These are phyloP conservation scores for Lactarius hatsudake DNA, from an alignment of 768 basidiomycete species.

Conservation along the genomic window DNA sequence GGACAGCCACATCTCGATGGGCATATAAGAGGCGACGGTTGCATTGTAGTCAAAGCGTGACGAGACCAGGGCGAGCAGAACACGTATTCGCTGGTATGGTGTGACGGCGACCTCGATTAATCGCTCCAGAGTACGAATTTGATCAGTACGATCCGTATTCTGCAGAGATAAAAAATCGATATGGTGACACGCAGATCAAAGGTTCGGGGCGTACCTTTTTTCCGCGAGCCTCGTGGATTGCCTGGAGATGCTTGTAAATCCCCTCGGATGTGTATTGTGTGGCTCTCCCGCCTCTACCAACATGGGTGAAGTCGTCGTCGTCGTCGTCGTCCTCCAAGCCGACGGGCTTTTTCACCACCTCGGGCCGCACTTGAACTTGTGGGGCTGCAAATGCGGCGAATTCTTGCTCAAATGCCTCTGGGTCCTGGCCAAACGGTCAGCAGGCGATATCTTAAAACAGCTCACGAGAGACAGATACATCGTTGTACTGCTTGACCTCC, in stretches of 20 bases:
- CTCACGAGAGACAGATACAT: constrained; percentile 44
- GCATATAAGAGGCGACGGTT: constrained; percentile 82
- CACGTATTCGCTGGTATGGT: constrained; percentile 89
- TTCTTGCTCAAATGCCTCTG: constrained; percentile 81
- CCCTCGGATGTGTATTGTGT: constrained; percentile 79
- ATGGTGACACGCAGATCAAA: not conserved
- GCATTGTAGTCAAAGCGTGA: constrained; percentile 97
- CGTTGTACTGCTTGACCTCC: constrained; percentile 74
- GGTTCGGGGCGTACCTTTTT: constrained; percentile 67
- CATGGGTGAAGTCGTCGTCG: constrained; percentile 78
- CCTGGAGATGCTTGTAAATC: constrained; percentile 90
- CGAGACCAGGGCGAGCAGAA: constrained; percentile 89
- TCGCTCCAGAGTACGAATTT: constrained; percentile 87
- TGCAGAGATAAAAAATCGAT: constrained; percentile 33
- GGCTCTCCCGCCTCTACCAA: constrained; percentile 85
- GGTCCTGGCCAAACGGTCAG: constrained; percentile 55
- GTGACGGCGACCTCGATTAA: constrained; percentile 83
- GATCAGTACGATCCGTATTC: constrained; percentile 96
- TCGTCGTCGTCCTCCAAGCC: constrained; percentile 41
- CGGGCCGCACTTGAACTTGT: constrained; percentile 38
- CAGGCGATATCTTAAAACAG: not conserved
- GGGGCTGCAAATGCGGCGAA: constrained; percentile 55
- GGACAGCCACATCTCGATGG: constrained; percentile 84
- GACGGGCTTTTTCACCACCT: constrained; percentile 39
- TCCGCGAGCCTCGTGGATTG: constrained; percentile 90